Percentiles rank a stretch among this genome's conserved stretches.
Conservation (phyloP, 2,329 filamentous ascomycete genomes). For the Alternaria angustiovoidea region DNA sequence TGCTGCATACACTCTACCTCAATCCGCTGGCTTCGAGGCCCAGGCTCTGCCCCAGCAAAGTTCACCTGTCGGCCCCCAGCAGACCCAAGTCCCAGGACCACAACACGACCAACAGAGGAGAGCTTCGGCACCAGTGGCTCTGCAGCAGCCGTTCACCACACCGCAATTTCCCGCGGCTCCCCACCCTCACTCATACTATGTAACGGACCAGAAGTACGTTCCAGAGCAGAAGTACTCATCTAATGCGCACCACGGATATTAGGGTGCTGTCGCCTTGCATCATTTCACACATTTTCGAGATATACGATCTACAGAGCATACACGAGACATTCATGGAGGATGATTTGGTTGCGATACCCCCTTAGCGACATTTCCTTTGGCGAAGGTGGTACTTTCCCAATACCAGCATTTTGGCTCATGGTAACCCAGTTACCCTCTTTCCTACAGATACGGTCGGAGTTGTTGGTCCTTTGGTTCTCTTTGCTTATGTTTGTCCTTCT, state of each 20-base stretch:
- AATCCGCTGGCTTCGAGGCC: slow-evolving; percentile 34
- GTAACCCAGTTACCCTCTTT: neutral
- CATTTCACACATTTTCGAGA: slow-evolving; percentile 6
- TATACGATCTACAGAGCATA: slow-evolving; percentile 16
- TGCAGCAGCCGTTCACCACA: slow-evolving; percentile 39
- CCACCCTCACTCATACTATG: slow-evolving; percentile 41
- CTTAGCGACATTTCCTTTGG: slow-evolving; percentile 18
- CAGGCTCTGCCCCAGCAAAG: slow-evolving; percentile 29
- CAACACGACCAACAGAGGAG: slow-evolving; percentile 40
- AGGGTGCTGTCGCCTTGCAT: slow-evolving; percentile 3
- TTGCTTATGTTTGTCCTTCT: neutral
- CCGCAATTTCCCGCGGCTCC: slow-evolving; percentile 32
- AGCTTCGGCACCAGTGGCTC: slow-evolving; percentile 41
- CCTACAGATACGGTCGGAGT: slow-evolving; percentile 1
- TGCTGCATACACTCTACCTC: slow-evolving; percentile 36
- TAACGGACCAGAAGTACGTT: slow-evolving; percentile 40
- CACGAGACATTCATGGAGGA: slow-evolving; percentile 22
- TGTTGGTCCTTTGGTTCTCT: slow-evolving; percentile 3
- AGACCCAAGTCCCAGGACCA: slow-evolving; percentile 22
- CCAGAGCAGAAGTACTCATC: slow-evolving; percentile 23
- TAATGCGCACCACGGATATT: slow-evolving; percentile 19
- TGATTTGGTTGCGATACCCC: slow-evolving; percentile 32
- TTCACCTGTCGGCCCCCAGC: slow-evolving; percentile 24
- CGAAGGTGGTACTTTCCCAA: slow-evolving; percentile 16
- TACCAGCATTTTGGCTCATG: slow-evolving; percentile 8